These are phyloP conservation scores for Heliosperma pusillum DNA, from an alignment of 148 eudicot species.

Conservation along the genomic window DNA sequence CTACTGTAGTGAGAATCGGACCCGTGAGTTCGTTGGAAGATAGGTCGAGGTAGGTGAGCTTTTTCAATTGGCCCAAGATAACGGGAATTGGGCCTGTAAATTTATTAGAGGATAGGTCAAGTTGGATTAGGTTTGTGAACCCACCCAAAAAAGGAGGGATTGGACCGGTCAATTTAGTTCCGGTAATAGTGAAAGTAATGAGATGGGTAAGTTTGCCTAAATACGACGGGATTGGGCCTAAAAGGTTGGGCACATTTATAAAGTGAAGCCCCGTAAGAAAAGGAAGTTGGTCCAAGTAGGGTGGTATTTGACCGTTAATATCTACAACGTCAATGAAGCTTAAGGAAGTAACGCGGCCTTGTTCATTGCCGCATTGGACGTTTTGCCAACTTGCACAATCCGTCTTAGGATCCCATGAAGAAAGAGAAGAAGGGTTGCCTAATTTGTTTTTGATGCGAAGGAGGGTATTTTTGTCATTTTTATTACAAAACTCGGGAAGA, in stretches of 20 bases:
- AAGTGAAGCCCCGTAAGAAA: conserved; percentile 25
- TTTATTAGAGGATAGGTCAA: conserved; percentile 32
- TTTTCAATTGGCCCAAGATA: conserved; percentile 25
- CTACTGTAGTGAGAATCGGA: background rate
- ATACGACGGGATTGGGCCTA: conserved; percentile 28
- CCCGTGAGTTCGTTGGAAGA: conserved; percentile 26
- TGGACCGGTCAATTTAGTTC: conserved; percentile 33
- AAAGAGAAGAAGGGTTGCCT: conserved; percentile 31
- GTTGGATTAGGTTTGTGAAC: conserved; percentile 18
- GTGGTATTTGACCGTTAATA: conserved; percentile 3
- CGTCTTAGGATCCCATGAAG: conserved; percentile 38
- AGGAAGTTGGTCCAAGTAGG: conserved; percentile 12
- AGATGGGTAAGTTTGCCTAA: conserved; percentile 29
- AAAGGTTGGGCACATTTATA: conserved; percentile 27
- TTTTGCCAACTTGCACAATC: conserved; percentile 18
- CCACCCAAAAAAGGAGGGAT: conserved; percentile 28
- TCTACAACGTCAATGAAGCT: conserved; percentile 12
- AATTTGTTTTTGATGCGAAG: conserved; percentile 34
- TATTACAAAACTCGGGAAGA: conserved; percentile 28
- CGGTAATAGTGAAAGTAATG: conserved; percentile 5
- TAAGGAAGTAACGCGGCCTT: conserved; percentile 21
- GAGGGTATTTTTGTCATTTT: conserved; percentile 41
- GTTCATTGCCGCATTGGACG: conserved; percentile 12
- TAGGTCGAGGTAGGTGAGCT: conserved; percentile 3
- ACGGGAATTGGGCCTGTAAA: conserved; percentile 34